Percentiles rank a stretch among this genome's conserved stretches.
These are phyloP conservation scores for Phytopythium boreale DNA, from an alignment of 352 stramenopile genomes.

Conservation along the genomic window DNA sequence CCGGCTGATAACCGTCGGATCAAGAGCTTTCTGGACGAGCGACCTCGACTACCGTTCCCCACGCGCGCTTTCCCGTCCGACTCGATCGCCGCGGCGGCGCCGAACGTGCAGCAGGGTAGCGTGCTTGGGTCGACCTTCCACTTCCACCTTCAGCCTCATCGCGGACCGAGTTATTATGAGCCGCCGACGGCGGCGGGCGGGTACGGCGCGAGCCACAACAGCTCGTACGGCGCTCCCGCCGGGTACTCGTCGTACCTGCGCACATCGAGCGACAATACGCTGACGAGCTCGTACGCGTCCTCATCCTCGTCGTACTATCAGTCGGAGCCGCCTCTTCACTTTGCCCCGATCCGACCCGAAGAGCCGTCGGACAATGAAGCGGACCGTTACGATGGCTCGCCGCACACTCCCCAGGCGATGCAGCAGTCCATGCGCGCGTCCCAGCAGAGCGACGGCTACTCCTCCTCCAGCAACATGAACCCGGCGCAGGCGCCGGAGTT, in stretches of 20 bases:
- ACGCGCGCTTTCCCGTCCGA: constrained; percentile 61
- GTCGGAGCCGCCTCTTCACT: constrained; percentile 16
- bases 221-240: constrained; percentile 10
- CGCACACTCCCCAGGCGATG: constrained; percentile 28
- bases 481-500: constrained; percentile 25
- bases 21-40: constrained; percentile 40
- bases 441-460: constrained; percentile 27
- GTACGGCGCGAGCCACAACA: constrained; percentile 1
- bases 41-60: constrained; percentile 49
- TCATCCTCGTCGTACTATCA: constrained; percentile 18
- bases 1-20: neutral
- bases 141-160: constrained; percentile 16
- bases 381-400: constrained; percentile 30
- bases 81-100: constrained; percentile 15
- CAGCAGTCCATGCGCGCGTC: constrained; percentile 16
- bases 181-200: constrained; percentile 8
- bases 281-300: constrained; percentile 28
- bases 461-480: constrained; percentile 16
- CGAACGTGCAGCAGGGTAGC: constrained; percentile 19
- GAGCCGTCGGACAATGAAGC: constrained; percentile 17
- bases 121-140: constrained; percentile 40
- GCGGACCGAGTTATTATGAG: constrained; percentile 36
- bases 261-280: constrained; percentile 22
- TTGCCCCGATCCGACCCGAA: constrained; percentile 28
- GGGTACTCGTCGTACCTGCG: constrained; percentile 45